Base-by-base conservation (phyloP, 2,329 filamentous ascomycete genomes). In the Diaporthe ampelina region DNA sequence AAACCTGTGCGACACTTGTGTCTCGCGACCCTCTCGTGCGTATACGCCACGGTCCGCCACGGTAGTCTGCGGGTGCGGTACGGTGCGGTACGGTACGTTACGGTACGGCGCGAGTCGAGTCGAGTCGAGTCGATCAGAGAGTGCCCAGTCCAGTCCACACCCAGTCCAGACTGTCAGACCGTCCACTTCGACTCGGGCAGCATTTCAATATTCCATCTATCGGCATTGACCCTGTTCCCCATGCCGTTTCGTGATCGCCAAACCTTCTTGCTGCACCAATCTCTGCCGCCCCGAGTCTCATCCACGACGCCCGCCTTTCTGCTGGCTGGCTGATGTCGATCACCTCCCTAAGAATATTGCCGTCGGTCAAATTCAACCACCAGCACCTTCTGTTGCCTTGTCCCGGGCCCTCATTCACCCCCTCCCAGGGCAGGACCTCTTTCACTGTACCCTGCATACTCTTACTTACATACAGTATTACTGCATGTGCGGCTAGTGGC, bases 321-420 rank as follows among this genome's bases (percentile, higher is more conserved):
- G 63, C 63, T 54, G 48, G 63, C 63, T 68, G 63, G 63, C 63
- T 68, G 63, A 68, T 68, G 32, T 68, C 63, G 48, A 54, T 68
- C 63, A 68, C 48, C 63, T 68, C 48, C 37, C 37, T 13, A n/a
- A 40, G 48, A 54, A 68, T 68, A 68, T 68, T 54, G 63, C 63
- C 63, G 63, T 40, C 63, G 63, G 63, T 68, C 63, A 68, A 68
- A 54, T 68, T n/a, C 3, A 48, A 48, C 37, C 45, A 32, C 29
- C 17, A 43, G 43, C 61, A 43, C 11, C 43, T 37, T 7, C 61
- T n/a, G 35, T 50, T 35, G 21, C 45, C 29, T 37, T 48, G 29
- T 35, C 32, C 61, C 29, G 45, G 45, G n/a, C 63, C 32, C 63
- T 68, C 63, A 11, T 35, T 19, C 15, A 37, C 13, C 48, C 48